Base-by-base conservation (phyloP, 495 filamentous ascomycete species). In the Thermothielavioides terrestris region DNA sequence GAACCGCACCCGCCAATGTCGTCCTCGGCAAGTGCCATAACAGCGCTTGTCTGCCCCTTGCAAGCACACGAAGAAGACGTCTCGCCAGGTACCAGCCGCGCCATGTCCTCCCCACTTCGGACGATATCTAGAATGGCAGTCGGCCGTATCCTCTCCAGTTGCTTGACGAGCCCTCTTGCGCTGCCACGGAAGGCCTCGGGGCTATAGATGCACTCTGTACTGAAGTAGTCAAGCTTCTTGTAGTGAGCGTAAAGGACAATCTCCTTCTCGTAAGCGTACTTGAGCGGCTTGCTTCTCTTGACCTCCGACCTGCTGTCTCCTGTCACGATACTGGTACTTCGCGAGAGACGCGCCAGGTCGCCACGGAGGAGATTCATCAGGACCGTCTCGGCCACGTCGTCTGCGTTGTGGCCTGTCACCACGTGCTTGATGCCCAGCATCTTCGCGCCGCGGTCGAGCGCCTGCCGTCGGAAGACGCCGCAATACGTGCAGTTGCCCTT, bases 401-500 rank as follows among this genome's bases (percentile, higher is more conserved):
- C 92, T 9, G 94, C 92, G 64, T 98, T 98, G 65, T 98, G 92
- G 1, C 92, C 92, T 7, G 92, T 98, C 14, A 97, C 91, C 6
- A 97, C 94, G 68, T 98, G 92, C 52, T 80, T 81, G 59, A 98
- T 94, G 1, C 83, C 87, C 53, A 98, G 69, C 56, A 81, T 81
- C 57, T 86, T 87, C 1, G 94, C 90, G 23, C 92, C 92, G 6
- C 92, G 80, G 67, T 98, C 92, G 32, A 98, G 75, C 11, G 92
- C 92, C 72, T 98, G 92, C 39, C 92, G 79, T 11, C 92, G 79
- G 60, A 98, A 98, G 27, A 98, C 92, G 4, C 92, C 92, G 60
- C 92, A 98, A 65, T 97, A 97, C 26, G 92, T 98, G 73, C 92
- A 98, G 68, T 97, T 98, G 31, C 94, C 94, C 69, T 95, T 96